Percentiles rank a stretch among this genome's conserved stretches.
phyloP scores from a whole-genome alignment of 2,329 filamentous ascomycete species.

The Sphaerulina musiva region DNA sequence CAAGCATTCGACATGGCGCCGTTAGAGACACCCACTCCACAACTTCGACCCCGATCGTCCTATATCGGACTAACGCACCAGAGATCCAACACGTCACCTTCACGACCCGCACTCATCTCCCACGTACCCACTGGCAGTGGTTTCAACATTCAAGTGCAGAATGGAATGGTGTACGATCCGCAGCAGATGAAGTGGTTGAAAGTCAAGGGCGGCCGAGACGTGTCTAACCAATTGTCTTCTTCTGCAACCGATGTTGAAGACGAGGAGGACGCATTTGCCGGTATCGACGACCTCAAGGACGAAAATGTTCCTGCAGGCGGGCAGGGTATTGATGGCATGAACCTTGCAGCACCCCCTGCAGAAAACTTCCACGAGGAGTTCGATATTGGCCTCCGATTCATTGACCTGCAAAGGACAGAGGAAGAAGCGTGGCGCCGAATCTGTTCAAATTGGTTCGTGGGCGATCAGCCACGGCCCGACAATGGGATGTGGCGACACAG shows the following conservation, averaged over 20 bases:
- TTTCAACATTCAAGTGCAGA: constrained; percentile 85
- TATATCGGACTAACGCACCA: constrained; percentile 33
- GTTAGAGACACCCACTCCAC: constrained; percentile 33
- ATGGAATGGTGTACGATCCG: constrained; percentile 98
- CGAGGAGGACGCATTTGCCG: constrained; percentile 89
- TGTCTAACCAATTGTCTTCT: constrained; percentile 36
- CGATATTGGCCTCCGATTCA: constrained; percentile 91
- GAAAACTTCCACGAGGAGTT: constrained; percentile 80
- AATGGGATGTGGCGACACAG: constrained; percentile 58
- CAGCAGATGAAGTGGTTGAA: constrained; percentile 98
- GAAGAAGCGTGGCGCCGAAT: constrained; percentile 86
- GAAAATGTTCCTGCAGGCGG: constrained; percentile 30
- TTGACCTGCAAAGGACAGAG: constrained; percentile 80
- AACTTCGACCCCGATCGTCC: constrained; percentile 27
- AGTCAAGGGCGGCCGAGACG: constrained; percentile 35
- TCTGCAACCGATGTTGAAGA: constrained; percentile 69
- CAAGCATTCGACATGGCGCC: constrained; percentile 62
- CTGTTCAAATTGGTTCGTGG: constrained; percentile 74
- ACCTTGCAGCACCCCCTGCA: constrained; percentile 57
- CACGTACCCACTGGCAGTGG: constrained; percentile 63
- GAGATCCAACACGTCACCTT: constrained; percentile 37
- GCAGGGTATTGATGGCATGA: constrained; percentile 23
- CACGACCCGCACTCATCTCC: constrained; percentile 74
- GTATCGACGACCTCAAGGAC: constrained; percentile 87
- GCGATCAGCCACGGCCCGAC: constrained; percentile 56